Evolutionary conservation across 768 basidiomycete species (phyloP), one percentile per base, ranked within the genome.

Genomic region (Crassisporium funariophilum): DNA sequence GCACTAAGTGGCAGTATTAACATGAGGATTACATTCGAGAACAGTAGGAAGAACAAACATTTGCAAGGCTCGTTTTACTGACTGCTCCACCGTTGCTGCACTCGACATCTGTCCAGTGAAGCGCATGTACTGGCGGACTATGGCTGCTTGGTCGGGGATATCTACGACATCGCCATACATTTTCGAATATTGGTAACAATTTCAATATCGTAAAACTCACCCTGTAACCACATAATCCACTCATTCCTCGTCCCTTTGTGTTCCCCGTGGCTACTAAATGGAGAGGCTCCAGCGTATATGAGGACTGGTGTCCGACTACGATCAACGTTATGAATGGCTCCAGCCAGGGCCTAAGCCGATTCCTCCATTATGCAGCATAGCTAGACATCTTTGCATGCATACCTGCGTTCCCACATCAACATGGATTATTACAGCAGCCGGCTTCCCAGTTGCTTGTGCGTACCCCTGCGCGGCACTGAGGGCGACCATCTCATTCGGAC

Each of bases 401-500:
- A 78, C 82, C 73, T 84, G 81, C 0, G 84, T 84, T 1, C 84
- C 83, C 22, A 84, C 83, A 54, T 85, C 83, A 38, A 87, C 86
- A 57, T 89, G 86, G 0, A 88, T 79, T 23, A 88, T 83, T 3
- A 88, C 84, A 0, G 82, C 84, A 0, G 86, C 85, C 0, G 85
- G 83, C 47, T 71, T 81, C 0, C 83, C 83, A 0, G 79, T 80
- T 2, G 78, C 78, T 53, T 84, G 82, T 0, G 79, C 80, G 54
- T 82, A 88, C 1, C 83, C 86, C 44, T 88, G 86, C 0, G 86
- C 87, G 10, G 82, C 81, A 50, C 77, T 84, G 34, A 88, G 61
- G 0, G 83, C 87, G 4, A 87, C 86, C 81, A 86, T 86, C 57
- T 89, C 87, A 46, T 86, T 87, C 0, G 86, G 86, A 47, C 81